Evolutionary conservation across 345 rosid species (phyloP), one percentile per base, ranked within the genome.

Genomic region (Salix suchowensis): DNA sequence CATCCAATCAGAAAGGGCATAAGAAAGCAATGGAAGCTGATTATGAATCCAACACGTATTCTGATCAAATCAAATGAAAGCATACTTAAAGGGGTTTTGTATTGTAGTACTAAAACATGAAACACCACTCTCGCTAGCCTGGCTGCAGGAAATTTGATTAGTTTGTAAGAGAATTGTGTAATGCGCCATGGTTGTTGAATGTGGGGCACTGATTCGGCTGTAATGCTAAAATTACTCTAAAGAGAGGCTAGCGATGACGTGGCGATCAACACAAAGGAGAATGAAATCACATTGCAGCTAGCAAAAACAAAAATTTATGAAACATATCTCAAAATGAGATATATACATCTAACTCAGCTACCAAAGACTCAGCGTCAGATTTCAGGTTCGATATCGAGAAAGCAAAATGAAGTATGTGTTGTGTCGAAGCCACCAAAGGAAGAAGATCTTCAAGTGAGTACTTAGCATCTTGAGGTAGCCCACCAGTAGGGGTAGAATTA

Each of bases 21-120:
- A 77, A 74, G 5, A 40, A 79, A 77, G 15, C 42, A 77, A 82
- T 87, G 91, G 86, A 68, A 73, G 89, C 81, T 81, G 88, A 89
- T 81, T 73, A 64, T 78, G 90, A 81, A 82, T 77, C 84, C 88
- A 89, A 89, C 81, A 80, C 2, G 19, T 46, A 68, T 55, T 76
- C 78, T 80, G 84, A 79, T 86, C 84, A 74, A 58, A 76, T 55
- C 48, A 72, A 55, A 81, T 36, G 26, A 28, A 48, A 12, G 9
- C 73, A 54, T 75, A 40, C 24, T 34, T 8, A 81, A 77, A 40
- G 74, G 21, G 46, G 26, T 50, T 15, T 16, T 50, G 55, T 14
- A 50, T 14, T 6, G 6, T 50, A 50, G 21, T 50, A 50, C 55
- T 50, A 16, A 50, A 50, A 50, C 55, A 15, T 15, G 55, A 50